A percentile compares a stretch with the other conserved stretches of the same genome.
phyloP scores from a whole-genome alignment of 192 early-diverging fungal genomes.

The Haplosporangium gracile region DNA sequence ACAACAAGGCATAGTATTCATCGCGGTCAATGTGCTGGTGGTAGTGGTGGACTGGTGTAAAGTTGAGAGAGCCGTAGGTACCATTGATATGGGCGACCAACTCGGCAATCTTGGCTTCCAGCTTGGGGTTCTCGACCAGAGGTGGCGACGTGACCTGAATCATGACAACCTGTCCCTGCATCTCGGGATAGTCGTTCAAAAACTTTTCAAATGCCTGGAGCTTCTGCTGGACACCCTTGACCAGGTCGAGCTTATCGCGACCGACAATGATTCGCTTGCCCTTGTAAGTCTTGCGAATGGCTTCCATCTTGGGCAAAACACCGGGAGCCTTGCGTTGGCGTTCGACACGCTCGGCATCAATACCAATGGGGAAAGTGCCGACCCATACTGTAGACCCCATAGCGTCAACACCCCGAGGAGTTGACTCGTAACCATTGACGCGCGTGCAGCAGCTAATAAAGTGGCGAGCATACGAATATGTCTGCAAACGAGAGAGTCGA shows the following conservation, averaged over 20 bases:
- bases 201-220: conserved; percentile 96
- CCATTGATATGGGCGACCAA: conserved; percentile 95
- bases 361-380: conserved; percentile 98
- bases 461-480: conserved; percentile 94
- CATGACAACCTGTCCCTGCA: conserved; percentile 84
- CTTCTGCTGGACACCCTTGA: conserved; percentile 96
- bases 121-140: conserved; percentile 71
- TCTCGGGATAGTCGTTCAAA: conserved; percentile 90
- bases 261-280: conserved; percentile 96
- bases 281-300: conserved; percentile 85
- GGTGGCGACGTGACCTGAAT: conserved; percentile 97
- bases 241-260: conserved; percentile 95
- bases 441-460: conserved; percentile 95
- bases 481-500: conserved; percentile 57
- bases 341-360: conserved; percentile 85
- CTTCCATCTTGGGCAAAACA: conserved; percentile 84
- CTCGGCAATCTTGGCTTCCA: conserved; percentile 91
- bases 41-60: conserved; percentile 93
- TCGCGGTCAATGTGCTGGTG: conserved; percentile 93
- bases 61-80: conserved; percentile 94
- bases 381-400: conserved; percentile 82
- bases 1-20: conserved; percentile 95
- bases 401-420: conserved; percentile 92
- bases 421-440: conserved; percentile 92
- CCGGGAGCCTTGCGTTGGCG: conserved; percentile 68